Conservation (phyloP, 2,329 filamentous ascomycete species). For the Daldinia sp. region DNA sequence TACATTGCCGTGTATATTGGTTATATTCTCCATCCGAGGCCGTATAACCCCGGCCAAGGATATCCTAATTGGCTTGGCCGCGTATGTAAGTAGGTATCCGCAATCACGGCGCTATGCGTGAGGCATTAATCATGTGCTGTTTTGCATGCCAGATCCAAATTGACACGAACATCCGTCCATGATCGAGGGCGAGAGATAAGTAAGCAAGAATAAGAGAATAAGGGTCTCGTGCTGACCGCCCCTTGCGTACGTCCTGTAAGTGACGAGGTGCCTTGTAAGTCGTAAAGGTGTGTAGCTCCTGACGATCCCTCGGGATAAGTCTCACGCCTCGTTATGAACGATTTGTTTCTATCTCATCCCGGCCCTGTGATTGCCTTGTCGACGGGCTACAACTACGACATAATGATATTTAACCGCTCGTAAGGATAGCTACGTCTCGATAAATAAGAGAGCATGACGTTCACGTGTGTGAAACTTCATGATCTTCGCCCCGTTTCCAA, state of each 20-base stretch:
- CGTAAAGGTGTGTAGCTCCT: conserved; percentile 34
- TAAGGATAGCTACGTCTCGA: conserved; percentile 26
- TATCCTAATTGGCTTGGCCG: conserved; percentile 24
- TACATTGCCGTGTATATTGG: neutral
- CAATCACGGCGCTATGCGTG: conserved; percentile 20
- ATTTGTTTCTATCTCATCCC: neutral
- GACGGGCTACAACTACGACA: conserved; percentile 7
- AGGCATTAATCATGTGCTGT: conserved; percentile 38
- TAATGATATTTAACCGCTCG: conserved; percentile 34
- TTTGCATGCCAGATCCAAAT: conserved; percentile 29
- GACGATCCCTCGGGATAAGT: conserved; percentile 34
- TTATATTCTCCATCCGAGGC: conserved; percentile 1
- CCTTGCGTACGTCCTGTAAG: conserved; percentile 32
- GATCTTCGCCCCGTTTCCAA: conserved; percentile 21
- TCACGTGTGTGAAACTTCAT: conserved; percentile 38
- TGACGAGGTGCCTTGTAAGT: conserved; percentile 16
- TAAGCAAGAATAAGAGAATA: conserved; percentile 17
- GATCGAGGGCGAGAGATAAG: conserved; percentile 22
- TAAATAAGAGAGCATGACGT: conserved; percentile 33
- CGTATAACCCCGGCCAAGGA: conserved; percentile 14
- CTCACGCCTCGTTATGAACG: conserved; percentile 26
- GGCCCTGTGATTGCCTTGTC: neutral
- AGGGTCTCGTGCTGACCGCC: conserved; percentile 33
- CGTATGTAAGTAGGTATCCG: neutral
- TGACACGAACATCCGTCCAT: conserved; percentile 25